A percentile compares a stretch with the other conserved stretches of the same genome.
Conservation (phyloP, 2,329 filamentous ascomycete genomes). For the Monilinia polystroma region DNA sequence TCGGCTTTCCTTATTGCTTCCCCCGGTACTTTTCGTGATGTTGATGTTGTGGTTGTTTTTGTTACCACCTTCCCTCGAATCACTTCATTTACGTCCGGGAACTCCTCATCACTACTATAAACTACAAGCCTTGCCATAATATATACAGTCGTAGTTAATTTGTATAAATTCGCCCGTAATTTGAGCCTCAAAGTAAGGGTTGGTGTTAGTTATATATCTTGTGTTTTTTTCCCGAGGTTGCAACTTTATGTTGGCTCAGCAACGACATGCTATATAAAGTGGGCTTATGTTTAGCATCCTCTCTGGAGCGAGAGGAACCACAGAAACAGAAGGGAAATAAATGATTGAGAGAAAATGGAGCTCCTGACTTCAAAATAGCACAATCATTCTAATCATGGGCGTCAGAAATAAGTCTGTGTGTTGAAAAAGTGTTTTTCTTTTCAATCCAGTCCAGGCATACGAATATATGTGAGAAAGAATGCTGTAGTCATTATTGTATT, state of each 20-base stretch:
- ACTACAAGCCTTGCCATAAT: conserved; percentile 30
- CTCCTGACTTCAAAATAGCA: no score
- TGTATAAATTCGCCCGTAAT: neutral
- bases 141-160: neutral
- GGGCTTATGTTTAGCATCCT: neutral
- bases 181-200: neutral
- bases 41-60: conserved; percentile 1
- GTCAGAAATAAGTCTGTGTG: no score
- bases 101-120: conserved; percentile 32
- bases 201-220: neutral
- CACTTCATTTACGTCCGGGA: conserved; percentile 30
- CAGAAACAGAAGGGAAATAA: no score
- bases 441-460: no score
- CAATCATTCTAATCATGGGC: no score
- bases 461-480: neutral
- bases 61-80: conserved; percentile 14
- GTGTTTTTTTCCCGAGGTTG: conserved; percentile 10
- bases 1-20: neutral
- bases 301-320: no score
- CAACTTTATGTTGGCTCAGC: conserved; percentile 19
- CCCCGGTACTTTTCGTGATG: neutral
- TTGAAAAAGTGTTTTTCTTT: neutral
- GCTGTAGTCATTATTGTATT: neutral
- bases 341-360: no score
- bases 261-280: conserved; percentile 16